Evolutionary conservation across 352 stramenopile genomes (phyloP).

Genomic region (Globisporangium emineosum): DNA sequence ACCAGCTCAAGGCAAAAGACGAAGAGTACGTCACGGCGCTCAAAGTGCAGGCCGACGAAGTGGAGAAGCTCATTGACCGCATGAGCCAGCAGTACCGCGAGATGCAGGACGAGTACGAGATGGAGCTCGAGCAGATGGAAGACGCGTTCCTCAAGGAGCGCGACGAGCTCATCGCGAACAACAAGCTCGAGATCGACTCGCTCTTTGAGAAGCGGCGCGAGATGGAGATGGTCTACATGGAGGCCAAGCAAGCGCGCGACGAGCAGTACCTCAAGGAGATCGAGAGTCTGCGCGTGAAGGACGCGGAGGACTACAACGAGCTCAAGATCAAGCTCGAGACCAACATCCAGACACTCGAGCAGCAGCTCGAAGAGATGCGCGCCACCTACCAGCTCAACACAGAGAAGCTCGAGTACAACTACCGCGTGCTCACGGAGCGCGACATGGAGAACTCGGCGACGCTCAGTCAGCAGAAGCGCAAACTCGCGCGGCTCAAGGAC

Average conservation of each 20-base stretch:
- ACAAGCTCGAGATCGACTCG: slow-evolving; percentile 91
- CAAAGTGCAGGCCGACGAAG: slow-evolving; percentile 87
- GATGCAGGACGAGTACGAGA: slow-evolving; percentile 92
- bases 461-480: slow-evolving; percentile 91
- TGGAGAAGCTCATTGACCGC: slow-evolving; percentile 85
- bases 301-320: slow-evolving; percentile 94
- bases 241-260: slow-evolving; percentile 87
- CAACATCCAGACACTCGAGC: slow-evolving; percentile 95
- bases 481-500: slow-evolving; percentile 91
- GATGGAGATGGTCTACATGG: slow-evolving; percentile 94
- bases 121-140: slow-evolving; percentile 92
- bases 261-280: slow-evolving; percentile 91
- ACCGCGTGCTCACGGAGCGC: slow-evolving; percentile 91
- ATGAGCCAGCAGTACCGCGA: slow-evolving; percentile 93
- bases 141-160: slow-evolving; percentile 92
- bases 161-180: slow-evolving; percentile 84
- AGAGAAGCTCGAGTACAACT: slow-evolving; percentile 97
- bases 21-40: slow-evolving; percentile 94
- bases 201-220: slow-evolving; percentile 91
- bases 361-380: slow-evolving; percentile 95
- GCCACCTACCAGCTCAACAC: slow-evolving; percentile 96
- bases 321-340: slow-evolving; percentile 97
- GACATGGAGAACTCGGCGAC: slow-evolving; percentile 95
- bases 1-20: slow-evolving; percentile 91
- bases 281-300: slow-evolving; percentile 86